Conservation (phyloP, 441 rosid species). For the Macaranga tanarius region DNA sequence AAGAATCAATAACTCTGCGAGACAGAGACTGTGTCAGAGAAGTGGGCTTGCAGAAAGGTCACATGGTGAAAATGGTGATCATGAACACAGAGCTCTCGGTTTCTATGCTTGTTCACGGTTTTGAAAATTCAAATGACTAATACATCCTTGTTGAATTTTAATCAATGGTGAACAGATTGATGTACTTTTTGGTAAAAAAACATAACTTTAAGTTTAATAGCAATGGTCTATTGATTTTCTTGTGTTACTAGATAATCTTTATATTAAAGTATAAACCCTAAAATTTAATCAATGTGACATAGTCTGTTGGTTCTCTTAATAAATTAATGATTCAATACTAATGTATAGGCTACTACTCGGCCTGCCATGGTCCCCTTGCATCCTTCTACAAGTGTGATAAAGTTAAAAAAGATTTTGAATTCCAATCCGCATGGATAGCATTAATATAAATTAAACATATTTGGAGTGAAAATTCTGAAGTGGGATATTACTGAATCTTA, state of each 20-base stretch:
- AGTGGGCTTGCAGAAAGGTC: slow-evolving; percentile 10
- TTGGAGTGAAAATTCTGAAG: too few species aligned
- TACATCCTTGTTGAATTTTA: neutral
- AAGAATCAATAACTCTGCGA: neutral
- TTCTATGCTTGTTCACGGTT: slow-evolving; percentile 22
- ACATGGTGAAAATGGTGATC: slow-evolving; percentile 30
- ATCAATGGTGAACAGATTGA: accelerated
- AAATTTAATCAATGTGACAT: slow-evolving; percentile 12
- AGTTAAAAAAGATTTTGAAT: too few species aligned
- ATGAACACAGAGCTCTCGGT: slow-evolving; percentile 30
- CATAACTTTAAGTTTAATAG: too few species aligned
- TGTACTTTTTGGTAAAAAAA: slow-evolving; percentile 20
- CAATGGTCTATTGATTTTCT: neutral
- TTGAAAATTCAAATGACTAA: slow-evolving; percentile 6
- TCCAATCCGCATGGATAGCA: too few species aligned
- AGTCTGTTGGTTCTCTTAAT: slow-evolving; percentile 3
- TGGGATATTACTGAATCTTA: too few species aligned
- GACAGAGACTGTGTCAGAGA: neutral
- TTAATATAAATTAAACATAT: too few species aligned
- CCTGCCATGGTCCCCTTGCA: neutral
- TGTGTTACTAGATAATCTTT: slow-evolving; percentile 12
- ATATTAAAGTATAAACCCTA: neutral
- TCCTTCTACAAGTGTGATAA: too few species aligned
- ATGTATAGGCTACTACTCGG: neutral
- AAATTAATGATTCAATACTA: too few species aligned